A percentile compares a stretch with the other conserved stretches of the same genome.
Evolutionary conservation across 106 monocot genomes (phyloP).

Genomic region (Dendrobium chrysotoxum): DNA sequence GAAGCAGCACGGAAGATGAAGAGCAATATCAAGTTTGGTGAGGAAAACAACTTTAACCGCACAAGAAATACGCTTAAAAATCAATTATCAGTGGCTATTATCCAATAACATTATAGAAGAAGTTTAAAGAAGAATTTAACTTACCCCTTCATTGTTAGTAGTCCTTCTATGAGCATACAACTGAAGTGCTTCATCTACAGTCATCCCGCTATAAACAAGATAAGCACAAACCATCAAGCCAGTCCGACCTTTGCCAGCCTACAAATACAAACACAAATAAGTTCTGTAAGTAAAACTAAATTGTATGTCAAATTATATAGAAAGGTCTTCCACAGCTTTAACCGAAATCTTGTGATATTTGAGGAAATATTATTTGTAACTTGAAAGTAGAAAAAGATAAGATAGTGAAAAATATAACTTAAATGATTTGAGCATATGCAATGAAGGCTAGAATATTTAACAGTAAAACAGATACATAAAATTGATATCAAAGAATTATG

Average conservation of each 20-base stretch:
- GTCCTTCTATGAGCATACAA: conserved; percentile 42
- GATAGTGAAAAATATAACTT: no score
- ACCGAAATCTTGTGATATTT: no score
- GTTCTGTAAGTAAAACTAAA: no score
- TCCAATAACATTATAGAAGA: background rate
- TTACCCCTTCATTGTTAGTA: conserved; percentile 45
- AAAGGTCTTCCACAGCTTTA: background rate
- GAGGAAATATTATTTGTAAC: no score
- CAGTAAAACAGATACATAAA: no score
- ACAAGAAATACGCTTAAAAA: background rate
- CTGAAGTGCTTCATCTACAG: conserved; percentile 43
- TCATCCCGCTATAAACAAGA: conserved; percentile 46
- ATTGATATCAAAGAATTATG: no score
- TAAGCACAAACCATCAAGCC: conserved; percentile 54
- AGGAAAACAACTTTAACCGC: background rate
- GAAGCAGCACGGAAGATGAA: background rate
- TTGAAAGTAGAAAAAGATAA: no score
- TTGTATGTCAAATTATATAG: background rate
- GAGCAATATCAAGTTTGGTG: background rate
- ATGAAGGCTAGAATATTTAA: no score
- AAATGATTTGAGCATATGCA: no score
- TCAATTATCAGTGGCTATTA: background rate
- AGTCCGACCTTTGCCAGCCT: conserved; percentile 64
- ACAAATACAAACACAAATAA: background rate
- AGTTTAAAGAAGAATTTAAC: background rate